Base-by-base conservation (phyloP, 805 yeast species). In the Schwanniomyces sp. region DNA sequence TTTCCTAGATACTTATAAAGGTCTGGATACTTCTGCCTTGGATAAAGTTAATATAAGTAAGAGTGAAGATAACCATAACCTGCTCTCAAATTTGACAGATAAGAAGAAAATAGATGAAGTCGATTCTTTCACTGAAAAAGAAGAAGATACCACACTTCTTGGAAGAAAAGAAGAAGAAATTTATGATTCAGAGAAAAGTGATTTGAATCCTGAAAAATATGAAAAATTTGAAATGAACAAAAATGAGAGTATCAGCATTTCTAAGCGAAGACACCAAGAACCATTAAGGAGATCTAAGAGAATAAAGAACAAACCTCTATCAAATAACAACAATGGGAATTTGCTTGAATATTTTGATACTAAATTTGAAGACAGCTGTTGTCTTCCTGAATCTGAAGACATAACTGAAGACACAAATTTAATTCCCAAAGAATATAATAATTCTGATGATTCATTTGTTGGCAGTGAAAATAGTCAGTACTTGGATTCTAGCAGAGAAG, bases 271-370 rank as follows among this genome's bases (percentile, higher is more conserved):
- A 32, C 36, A 32, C 8, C 8, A 17, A 8, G 36, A 32, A 10
- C 18, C 44, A n/a, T 21, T 34, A 34, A 43, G 46, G 37, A 34
- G 44, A 21, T 43, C 47, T 12, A 47, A 34, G 38, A 34, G 44
- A 39, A 36, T 14, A 21, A 38, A 12, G 18, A 41, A 18, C 12
- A 26, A 9, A 41, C 16, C 28, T 43, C 29, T 48, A 34, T 37
- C 46, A 7, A 61, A 57, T 38, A 57, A 57, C 14, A 58, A 59
- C 43, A 61, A 55, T 43, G 61, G 53, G n/a, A 59, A 61, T 34
- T 59, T 61, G 63, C 43, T 56, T 25, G 56, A 57, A 41, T 44
- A 52, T 11, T 63, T 64, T 3, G 65, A 58, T 41, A 53, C 50
- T 10, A 56, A 53, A 30, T 50, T 59, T 40, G 48, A 45, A 18